A percentile compares a stretch with the other conserved stretches of the same genome.
Evolutionary conservation across 2,329 filamentous ascomycete species (phyloP).

Genomic region (Fusarium anguioides): DNA sequence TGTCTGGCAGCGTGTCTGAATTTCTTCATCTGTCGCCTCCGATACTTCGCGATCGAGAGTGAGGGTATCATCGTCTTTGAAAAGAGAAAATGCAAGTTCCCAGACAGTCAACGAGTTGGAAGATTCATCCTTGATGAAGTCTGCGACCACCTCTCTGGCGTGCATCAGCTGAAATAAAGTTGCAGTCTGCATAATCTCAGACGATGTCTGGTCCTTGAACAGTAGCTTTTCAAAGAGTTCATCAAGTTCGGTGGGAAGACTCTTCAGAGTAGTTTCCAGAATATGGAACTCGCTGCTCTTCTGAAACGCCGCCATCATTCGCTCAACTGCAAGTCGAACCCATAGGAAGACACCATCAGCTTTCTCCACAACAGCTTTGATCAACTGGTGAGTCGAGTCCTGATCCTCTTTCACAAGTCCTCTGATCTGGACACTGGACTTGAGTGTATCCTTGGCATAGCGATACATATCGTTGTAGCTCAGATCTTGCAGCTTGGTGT

Average conservation of each 20-base stretch:
- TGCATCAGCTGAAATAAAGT: conserved; percentile 9
- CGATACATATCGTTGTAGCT: conserved; percentile 15
- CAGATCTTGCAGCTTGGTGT: conserved; percentile 9
- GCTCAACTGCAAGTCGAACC: conserved; percentile 13
- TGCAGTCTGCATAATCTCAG: conserved; percentile 1
- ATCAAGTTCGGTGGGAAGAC: conserved; percentile 5
- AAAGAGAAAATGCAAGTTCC: conserved; percentile 3
- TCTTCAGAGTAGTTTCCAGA: not conserved
- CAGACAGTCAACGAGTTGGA: conserved; percentile 13
- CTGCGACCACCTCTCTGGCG: not conserved
- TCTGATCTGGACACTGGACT: not conserved
- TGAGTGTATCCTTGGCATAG: conserved; percentile 9
- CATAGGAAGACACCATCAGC: conserved; percentile 20
- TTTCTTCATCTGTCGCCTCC: not conserved
- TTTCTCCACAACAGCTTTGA: not conserved
- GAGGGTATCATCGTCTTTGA: not conserved
- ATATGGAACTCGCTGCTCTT: not conserved
- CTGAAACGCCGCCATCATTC: conserved; percentile 1
- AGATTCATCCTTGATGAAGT: conserved; percentile 10
- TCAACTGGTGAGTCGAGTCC: not conserved
- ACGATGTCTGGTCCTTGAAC: not conserved
- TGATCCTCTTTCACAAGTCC: not conserved
- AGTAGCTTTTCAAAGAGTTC: conserved; percentile 12
- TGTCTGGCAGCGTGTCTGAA: not conserved
- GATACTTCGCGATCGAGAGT: not conserved